phyloP scores from a whole-genome alignment of 352 stramenopile species.

The Phytopythium montanum region DNA sequence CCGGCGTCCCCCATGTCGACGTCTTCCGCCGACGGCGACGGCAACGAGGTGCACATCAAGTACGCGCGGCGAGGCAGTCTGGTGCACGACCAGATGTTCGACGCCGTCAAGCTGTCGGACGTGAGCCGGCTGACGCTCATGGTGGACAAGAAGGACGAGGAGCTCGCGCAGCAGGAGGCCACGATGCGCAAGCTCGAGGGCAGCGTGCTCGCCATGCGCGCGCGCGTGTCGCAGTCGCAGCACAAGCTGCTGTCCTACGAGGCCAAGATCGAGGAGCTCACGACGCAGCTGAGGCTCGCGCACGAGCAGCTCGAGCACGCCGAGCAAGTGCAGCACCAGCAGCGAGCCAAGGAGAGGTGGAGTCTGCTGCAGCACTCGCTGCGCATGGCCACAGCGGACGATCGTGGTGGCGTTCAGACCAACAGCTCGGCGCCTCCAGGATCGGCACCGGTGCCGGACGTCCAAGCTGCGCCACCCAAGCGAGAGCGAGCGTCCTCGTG shows the following conservation, averaged over 20 bases:
- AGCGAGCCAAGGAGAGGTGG: constrained; percentile 3
- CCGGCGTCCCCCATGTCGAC: constrained; percentile 19
- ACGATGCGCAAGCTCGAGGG: constrained; percentile 66
- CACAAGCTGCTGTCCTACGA: constrained; percentile 67
- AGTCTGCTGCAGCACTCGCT: constrained; percentile 5
- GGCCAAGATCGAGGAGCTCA: constrained; percentile 74
- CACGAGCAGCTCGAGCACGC: constrained; percentile 25
- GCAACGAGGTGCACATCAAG: constrained; percentile 64
- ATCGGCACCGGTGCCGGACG: background rate
- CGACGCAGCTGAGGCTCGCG: constrained; percentile 41
- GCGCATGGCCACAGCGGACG: background rate
- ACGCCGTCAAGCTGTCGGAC: constrained; percentile 71
- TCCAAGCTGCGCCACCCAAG: background rate
- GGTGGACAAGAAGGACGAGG: constrained; percentile 67
- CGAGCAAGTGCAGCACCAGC: constrained; percentile 10
- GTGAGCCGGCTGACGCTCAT: constrained; percentile 64
- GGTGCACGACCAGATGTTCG: constrained; percentile 82
- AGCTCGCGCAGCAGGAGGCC: constrained; percentile 53
- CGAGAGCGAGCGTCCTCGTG: constrained; percentile 27
- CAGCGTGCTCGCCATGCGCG: constrained; percentile 68
- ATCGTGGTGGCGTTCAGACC: background rate
- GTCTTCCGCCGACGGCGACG: constrained; percentile 40
- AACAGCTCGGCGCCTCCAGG: background rate
- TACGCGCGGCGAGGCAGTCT: constrained; percentile 61
- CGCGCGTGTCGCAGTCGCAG: constrained; percentile 55